Percentiles rank a stretch among this genome's conserved stretches.
These are phyloP conservation scores for Udeniomyces megalosporus DNA, from an alignment of 768 basidiomycete species.

Conservation along the genomic window DNA sequence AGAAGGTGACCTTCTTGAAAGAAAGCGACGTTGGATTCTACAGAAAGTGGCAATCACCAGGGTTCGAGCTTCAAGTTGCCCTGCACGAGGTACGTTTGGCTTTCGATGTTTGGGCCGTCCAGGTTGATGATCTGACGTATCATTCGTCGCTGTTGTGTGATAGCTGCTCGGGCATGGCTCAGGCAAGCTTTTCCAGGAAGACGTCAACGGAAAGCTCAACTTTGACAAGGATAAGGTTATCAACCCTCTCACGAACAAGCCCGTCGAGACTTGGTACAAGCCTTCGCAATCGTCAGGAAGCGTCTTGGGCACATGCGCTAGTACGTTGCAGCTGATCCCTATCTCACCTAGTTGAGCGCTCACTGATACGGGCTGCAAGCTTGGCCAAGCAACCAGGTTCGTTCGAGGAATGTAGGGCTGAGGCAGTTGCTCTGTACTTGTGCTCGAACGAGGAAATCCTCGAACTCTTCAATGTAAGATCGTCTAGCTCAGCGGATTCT, in stretches of 20 bases:
- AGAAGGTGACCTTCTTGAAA: constrained; percentile 66
- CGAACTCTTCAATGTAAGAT: constrained; percentile 52
- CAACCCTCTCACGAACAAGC: constrained; percentile 18
- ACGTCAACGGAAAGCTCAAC: constrained; percentile 58
- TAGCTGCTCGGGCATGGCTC: constrained; percentile 27
- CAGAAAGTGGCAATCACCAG: constrained; percentile 56
- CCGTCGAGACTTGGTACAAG: constrained; percentile 52
- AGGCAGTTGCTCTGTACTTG: constrained; percentile 70
- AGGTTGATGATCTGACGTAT: no score
- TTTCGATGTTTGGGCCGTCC: no score
- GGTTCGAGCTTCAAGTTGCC: constrained; percentile 78
- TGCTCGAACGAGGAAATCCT: constrained; percentile 57
- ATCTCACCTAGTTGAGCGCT: no score
- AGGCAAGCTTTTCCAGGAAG: constrained; percentile 67
- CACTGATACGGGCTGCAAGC: no score
- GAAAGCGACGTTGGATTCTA: constrained; percentile 59
- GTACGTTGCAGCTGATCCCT: constrained; percentile 23
- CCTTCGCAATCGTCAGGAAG: constrained; percentile 69
- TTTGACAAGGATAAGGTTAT: constrained; percentile 44
- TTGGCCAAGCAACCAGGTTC: no score
- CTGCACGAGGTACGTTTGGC: constrained; percentile 51
- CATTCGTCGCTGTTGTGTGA: neutral
- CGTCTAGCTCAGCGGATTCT: constrained; percentile 21
- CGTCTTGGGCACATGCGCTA: constrained; percentile 70
- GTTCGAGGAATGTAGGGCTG: constrained; percentile 85